Base-by-base conservation (phyloP, 1,139 yeast species). In the Suhomyces guaymorum region DNA sequence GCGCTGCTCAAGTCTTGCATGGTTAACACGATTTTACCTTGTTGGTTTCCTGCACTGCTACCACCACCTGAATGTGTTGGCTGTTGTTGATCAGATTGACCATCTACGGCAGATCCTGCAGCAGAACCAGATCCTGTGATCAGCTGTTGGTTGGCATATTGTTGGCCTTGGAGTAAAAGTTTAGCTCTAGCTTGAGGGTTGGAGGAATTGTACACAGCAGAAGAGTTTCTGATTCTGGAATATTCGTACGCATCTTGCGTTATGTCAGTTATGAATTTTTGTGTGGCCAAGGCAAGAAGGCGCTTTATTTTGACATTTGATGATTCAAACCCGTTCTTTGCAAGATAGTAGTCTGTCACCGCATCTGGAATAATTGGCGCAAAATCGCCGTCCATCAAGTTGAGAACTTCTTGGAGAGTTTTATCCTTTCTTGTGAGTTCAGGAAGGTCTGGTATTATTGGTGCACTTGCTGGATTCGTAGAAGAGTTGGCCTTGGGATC, bases 281-380 rank as follows among this genome's bases (percentile, higher is more conserved):
- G 98, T 1, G 98, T 90, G 1, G 98, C 97, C 38, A 94, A 68
- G 0, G 97, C 97, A 35, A 94, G 66, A 28, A 94, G 66, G 38
- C 97, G 72, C 54, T 90, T 89, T 43, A 92, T 83, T 41, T 90
- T 76, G 7, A 79, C 65, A 52, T 89, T 96, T 24, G 82, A 75
- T 17, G 95, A 78, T 41, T 83, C 87, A 51, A 94, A 82, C 26
- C 99, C 99, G 42, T 90, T 84, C 52, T 84, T 84, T 15, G 90
- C 82, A 33, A 94, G 66, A 53, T 92, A 92, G 58, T 88, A 92
- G 54, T 92, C 97, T 0, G 96, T 87, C n/a, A 94, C 97, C 0
- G 95, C 94, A 56, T 94, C 98, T 0, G 99, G 99, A 28, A 94
- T 92, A 26, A 94, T 85, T 1, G 98, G 98, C 2, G 96, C 89